Evolutionary conservation across 768 basidiomycete genomes (phyloP), one percentile per base, ranked within the genome.

Genomic region (Pholiota molesta): DNA sequence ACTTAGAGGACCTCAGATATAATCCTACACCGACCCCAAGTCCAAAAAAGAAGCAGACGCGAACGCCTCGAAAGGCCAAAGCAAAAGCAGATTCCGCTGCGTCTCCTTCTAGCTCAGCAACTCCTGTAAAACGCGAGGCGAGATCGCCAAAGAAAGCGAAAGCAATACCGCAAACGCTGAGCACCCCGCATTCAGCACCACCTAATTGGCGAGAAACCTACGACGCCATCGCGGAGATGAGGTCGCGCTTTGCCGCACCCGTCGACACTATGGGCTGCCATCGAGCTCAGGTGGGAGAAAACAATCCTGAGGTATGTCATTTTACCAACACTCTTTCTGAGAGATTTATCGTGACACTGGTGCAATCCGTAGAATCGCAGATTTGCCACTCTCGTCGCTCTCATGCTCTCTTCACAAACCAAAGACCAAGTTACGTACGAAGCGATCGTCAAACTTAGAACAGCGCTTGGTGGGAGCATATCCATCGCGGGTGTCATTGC

Each of bases 361-460:
- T 26, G 3, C 47, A 19, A 21, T 53, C 7, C 16, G 7, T 70
- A 96, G 94, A 94, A 87, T 59, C 83, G 85, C 54, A 88, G 96
- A 2, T 91, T 94, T 62, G 83, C 92, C 9, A 93, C 90, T 4
- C 86, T 99, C 21, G 85, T 99, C 7, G 94, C 95, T 3, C 81
- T 99, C 49, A 97, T 98, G 94, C 83, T 99, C 2, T 95, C 92
- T 10, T 94, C 94, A 1, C 97, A 99, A 72, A 98, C 97, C 4
- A 98, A 96, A 69, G 95, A 97, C 71, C 87, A 92, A 67, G 89
- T 95, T 17, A 94, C 91, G 0, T 86, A 91, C 59, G 85, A 89
- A 0, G 96, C 96, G 0, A 85, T 96, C 1, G 71, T 76, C 2
- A 91, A 89, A 62, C 82, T 98, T 2, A 88, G 94, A 17, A 70